Conservation (phyloP, 2,329 filamentous ascomycete species). For the Diaporthe batatas region DNA sequence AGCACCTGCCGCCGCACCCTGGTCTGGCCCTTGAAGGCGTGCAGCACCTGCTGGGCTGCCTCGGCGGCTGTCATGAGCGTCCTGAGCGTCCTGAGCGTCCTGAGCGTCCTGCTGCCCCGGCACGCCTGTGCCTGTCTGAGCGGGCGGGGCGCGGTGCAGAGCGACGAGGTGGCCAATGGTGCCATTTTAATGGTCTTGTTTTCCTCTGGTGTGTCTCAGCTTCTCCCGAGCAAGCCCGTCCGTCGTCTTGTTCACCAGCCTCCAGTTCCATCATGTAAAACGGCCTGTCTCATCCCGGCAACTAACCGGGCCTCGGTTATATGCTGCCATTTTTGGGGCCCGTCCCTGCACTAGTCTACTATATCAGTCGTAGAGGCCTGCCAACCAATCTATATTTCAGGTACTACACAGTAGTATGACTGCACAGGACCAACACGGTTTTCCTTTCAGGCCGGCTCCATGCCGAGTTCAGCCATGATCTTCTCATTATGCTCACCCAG, state of each 20-base stretch:
- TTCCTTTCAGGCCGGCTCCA: conserved; percentile 44
- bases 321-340: conserved; percentile 8
- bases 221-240: too few species aligned
- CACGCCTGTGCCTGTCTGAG: conserved; percentile 10
- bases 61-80: conserved; percentile 42
- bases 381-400: too few species aligned
- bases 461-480: conserved; percentile 60
- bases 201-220: too few species aligned
- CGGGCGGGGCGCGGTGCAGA: not conserved
- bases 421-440: too few species aligned
- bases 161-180: not conserved
- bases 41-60: conserved; percentile 49
- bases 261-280: too few species aligned
- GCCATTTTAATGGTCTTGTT: too few species aligned
- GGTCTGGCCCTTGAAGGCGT: conserved; percentile 48
- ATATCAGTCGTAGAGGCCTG: too few species aligned
- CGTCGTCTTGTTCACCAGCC: too few species aligned
- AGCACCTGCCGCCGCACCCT: conserved; percentile 60
- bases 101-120: conserved; percentile 15
- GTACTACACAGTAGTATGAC: too few species aligned
- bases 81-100: too few species aligned
- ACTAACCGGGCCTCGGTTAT: conserved; percentile 23
- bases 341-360: too few species aligned
- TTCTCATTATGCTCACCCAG: conserved; percentile 64
- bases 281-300: too few species aligned